Percentiles rank a stretch among this genome's conserved stretches.
Evolutionary conservation across 2,329 filamentous ascomycete species (phyloP).

Genomic region (Fusarium multiceps): DNA sequence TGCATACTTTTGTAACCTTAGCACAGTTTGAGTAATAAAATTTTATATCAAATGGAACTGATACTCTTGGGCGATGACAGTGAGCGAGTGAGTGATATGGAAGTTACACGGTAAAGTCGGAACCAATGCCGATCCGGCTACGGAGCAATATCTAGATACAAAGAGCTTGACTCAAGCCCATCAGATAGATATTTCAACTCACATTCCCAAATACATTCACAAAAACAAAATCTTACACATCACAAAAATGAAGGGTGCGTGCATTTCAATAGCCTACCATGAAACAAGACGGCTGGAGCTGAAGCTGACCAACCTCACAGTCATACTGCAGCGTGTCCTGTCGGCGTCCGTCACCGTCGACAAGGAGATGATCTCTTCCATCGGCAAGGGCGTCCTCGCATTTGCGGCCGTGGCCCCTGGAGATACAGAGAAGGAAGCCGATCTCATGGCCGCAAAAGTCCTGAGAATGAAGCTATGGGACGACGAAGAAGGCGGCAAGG

Average conservation of each 20-base stretch:
- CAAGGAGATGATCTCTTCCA: conserved; percentile 87
- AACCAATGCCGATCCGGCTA: conserved; percentile 32
- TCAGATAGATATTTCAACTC: conserved; percentile 13
- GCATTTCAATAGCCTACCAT: conserved; percentile 4
- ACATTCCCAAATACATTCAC: background rate
- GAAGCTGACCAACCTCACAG: conserved; percentile 58
- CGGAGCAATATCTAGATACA: conserved; percentile 22
- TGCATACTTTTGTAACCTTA: background rate
- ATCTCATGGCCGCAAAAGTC: conserved; percentile 84
- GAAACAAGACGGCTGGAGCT: conserved; percentile 8
- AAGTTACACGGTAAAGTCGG: conserved; percentile 25
- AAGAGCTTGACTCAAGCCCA: conserved; percentile 20
- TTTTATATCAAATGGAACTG: background rate
- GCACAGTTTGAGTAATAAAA: background rate
- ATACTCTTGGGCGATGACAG: background rate
- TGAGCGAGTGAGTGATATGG: background rate
- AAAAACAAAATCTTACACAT: background rate
- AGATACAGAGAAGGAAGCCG: conserved; percentile 89
- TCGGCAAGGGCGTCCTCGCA: conserved; percentile 89
- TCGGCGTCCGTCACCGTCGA: conserved; percentile 97
- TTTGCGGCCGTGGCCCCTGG: conserved; percentile 91
- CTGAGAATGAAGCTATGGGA: conserved; percentile 94
- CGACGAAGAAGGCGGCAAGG: conserved; percentile 76
- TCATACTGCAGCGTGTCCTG: conserved; percentile 91
- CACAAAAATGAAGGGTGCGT: conserved; percentile 42